A percentile compares a stretch with the other conserved stretches of the same genome.
Evolutionary conservation across 345 rosid species (phyloP).

Genomic region (Combretum micranthum): DNA sequence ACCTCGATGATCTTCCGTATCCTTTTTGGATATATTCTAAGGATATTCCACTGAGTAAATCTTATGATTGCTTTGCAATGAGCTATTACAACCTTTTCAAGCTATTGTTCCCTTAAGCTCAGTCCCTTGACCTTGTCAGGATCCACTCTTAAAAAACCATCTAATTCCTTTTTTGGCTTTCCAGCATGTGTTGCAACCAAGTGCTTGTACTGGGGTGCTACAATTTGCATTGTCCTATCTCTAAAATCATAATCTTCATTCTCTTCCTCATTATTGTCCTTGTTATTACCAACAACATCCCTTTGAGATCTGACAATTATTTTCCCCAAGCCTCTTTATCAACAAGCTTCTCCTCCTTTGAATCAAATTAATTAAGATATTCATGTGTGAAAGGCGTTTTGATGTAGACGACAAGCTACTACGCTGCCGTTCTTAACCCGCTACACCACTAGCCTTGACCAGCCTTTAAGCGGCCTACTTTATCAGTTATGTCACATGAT

Average conservation of each 20-base stretch:
- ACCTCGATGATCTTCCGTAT: no score
- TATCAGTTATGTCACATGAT: no score
- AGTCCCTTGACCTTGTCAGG: slow-evolving; percentile 47
- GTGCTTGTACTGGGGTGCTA: slow-evolving; percentile 38
- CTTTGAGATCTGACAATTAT: slow-evolving; percentile 47
- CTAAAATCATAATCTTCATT: slow-evolving; percentile 36
- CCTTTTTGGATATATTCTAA: no score
- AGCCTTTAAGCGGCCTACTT: no score
- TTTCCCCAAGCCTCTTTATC: slow-evolving; percentile 75
- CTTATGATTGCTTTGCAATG: slow-evolving; percentile 48
- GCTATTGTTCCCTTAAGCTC: slow-evolving; percentile 74
- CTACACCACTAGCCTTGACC: no score
- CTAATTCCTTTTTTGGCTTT: slow-evolving; percentile 53
- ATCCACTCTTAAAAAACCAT: slow-evolving; percentile 34
- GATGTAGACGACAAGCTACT: no score
- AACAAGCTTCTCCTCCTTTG: slow-evolving; percentile 32
- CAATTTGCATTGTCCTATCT: slow-evolving; percentile 29
- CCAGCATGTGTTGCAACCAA: slow-evolving; percentile 75
- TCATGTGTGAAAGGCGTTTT: no score
- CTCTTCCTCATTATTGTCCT: slow-evolving; percentile 24
- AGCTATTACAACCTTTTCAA: slow-evolving; percentile 39
- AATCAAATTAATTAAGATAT: slow-evolving; percentile 41
- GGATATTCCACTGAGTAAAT: no score
- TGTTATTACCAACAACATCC: slow-evolving; percentile 1
- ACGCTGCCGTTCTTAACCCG: no score